Conservation (phyloP, 176 grass and related monocot species). For the Olyra latifolia region DNA sequence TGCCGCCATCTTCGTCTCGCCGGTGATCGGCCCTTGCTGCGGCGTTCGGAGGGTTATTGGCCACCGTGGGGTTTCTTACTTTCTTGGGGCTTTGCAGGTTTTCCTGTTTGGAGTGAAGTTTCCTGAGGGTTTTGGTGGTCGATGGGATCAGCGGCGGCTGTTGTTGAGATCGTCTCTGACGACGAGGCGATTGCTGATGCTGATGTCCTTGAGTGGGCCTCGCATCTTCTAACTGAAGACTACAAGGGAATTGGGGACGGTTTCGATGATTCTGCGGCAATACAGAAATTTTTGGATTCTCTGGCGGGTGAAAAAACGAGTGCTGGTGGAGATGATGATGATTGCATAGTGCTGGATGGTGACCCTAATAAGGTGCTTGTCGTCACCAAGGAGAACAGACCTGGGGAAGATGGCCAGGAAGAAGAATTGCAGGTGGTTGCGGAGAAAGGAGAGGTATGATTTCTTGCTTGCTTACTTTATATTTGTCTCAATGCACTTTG, state of each 20-base stretch:
- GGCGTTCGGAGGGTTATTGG: background rate
- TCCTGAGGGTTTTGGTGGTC: background rate
- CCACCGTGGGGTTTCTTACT: background rate
- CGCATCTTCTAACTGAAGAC: slow-evolving; percentile 1
- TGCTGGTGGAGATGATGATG: slow-evolving; percentile 28
- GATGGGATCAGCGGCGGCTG: slow-evolving; percentile 47
- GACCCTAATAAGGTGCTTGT: slow-evolving; percentile 48
- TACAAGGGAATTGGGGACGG: background rate
- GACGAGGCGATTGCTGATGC: slow-evolving; percentile 29
- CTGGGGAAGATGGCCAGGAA: slow-evolving; percentile 21
- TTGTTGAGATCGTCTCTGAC: slow-evolving; percentile 70
- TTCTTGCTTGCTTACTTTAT: background rate
- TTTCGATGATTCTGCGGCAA: slow-evolving; percentile 14
- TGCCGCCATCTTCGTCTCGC: background rate
- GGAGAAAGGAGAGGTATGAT: slow-evolving; percentile 77
- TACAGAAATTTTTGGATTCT: slow-evolving; percentile 33
- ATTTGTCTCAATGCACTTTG: background rate
- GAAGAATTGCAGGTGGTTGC: slow-evolving; percentile 74
- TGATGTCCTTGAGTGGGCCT: slow-evolving; percentile 26
- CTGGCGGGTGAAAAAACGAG: slow-evolving; percentile 13
- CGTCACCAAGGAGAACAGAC: slow-evolving; percentile 18
- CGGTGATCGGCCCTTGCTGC: background rate
- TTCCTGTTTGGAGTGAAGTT: background rate
- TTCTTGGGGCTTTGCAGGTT: background rate
- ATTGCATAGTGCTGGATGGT: slow-evolving; percentile 62